Evolutionary conservation across 768 basidiomycete genomes (phyloP), one percentile per base, ranked within the genome.

Genomic region (Naganishia randhawae): DNA sequence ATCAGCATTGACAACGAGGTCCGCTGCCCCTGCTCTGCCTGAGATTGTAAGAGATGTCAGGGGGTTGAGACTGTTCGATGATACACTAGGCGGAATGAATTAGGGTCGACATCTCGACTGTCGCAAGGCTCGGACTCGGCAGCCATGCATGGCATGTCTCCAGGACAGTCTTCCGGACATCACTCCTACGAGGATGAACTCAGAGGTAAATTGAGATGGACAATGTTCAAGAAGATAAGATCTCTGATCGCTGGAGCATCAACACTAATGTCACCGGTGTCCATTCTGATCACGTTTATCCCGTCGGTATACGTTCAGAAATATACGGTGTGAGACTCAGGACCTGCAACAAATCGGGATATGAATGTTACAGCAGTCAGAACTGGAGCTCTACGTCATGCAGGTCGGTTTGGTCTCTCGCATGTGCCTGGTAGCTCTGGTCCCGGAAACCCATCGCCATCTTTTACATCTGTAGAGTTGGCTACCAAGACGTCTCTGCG

Each of bases 371-470:
- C 73, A 8, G 71, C 75, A 0, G 69, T 75, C 8, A 63, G 76
- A n/a, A 71, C 78, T 22, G 76, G 75, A 8, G 75, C 75, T 3
- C 63, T 77, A 17, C 74, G 76, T 5, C 73, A 72, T 61, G 71
- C 70, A 1, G n/a, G 66, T 7, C 64, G 70, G 14, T 35, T 66
- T 37, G 41, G 66, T 17, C 54, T 29, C 1, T 57, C 70, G 10
- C 71, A 13, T 27, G 33, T 61, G 50, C 42, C 52, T 55, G 45
- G 50, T 1, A 61, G 6, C 19, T 67, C 69, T 8, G 71, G 67
- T 1, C 73, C 71, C 9, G 65, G 75, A n/a, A 63, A 66, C 25
- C 70, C 76, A 37, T 73, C 73, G 22, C 41, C 68, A 8, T 76
- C 77, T 0, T 69, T 69, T 19, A 67, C 83, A n/a, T 61, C 57